Evolutionary conservation across 768 basidiomycete genomes (phyloP), one percentile per base, ranked within the genome.

Genomic region (Trichaptum fuscoviolaceum): DNA sequence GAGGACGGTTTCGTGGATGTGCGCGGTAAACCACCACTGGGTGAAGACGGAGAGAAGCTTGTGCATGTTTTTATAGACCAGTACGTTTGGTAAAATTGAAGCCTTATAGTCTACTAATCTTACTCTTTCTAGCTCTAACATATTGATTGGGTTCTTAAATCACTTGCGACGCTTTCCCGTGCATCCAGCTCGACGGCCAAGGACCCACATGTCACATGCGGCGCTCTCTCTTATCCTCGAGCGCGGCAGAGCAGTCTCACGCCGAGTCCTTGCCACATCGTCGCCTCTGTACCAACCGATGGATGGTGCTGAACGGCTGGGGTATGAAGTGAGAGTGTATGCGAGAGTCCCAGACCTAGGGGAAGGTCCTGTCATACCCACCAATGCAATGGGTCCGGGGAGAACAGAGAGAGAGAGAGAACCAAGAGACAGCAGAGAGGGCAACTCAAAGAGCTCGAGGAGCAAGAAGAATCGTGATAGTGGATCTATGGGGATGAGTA

Each of bases 261-360:
- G 89, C 35, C 84, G 92, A 25, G 89, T 92, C 7, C 81, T 93
- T 7, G 93, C 90, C 35, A 87, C 92, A 0, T 92, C 90, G 15
- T 92, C 89, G 58, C 93, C 94, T 1, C 76, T 95, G 62, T 92
- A 93, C 75, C 94, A 95, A 74, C 85, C 90, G 12, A 87, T 95
- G 81, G 86, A 89, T 10, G 77, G 82, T 4, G 89, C 92, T 20
- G 82, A 87, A 70, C 82, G 85, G 63, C 78, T 95, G 57, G 92
- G 90, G 5, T 93, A 93, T 70, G 87, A 91, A 69, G 85, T 91
- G 2, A 81, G 85, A 64, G 81, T 93, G 17, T 90, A 85, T 70
- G 82, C 85, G 59, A 82, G 89, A 24, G 91, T 92, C 20, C 90
- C 89, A 5, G 90, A 90, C 73, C 76, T 81, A 0, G 87, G 87